These are phyloP conservation scores for Dioscorea dumetorum DNA, from an alignment of 106 monocot genomes.

Conservation along the genomic window DNA sequence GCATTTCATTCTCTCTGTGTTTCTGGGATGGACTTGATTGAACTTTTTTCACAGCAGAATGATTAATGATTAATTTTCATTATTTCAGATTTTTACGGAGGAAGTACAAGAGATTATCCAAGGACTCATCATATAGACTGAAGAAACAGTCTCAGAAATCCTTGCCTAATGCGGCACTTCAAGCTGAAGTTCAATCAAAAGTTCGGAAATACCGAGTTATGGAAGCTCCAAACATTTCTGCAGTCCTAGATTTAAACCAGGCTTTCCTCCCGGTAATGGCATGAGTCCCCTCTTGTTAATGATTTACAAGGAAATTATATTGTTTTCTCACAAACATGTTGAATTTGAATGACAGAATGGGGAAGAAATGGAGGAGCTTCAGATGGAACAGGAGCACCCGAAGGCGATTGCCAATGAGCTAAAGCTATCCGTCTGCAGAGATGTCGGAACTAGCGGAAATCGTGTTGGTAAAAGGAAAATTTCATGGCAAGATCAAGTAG, in stretches of 20 bases:
- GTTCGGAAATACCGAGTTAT: conserved; percentile 20
- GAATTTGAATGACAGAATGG: conserved; percentile 25
- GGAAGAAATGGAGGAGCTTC: conserved; percentile 35
- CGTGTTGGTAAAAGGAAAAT: conserved; percentile 61
- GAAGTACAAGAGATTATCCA: conserved; percentile 37
- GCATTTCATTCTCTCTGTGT: neutral
- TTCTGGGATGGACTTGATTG: neutral
- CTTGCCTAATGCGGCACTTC: neutral
- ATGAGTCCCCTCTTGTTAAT: neutral
- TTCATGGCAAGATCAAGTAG: conserved; percentile 79
- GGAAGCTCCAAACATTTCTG: conserved; percentile 21
- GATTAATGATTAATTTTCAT: neutral
- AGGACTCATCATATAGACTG: conserved; percentile 13
- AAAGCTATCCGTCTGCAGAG: conserved; percentile 36
- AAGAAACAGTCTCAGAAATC: conserved; percentile 23
- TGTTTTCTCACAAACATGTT: neutral
- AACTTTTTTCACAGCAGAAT: too few species aligned
- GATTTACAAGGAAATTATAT: too few species aligned
- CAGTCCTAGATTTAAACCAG: conserved; percentile 58
- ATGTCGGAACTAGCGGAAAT: conserved; percentile 29
- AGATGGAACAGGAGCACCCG: conserved; percentile 18
- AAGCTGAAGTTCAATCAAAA: neutral
- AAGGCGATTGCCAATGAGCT: conserved; percentile 15
- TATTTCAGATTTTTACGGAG: conserved; percentile 41
- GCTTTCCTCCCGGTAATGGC: conserved; percentile 36